These are phyloP conservation scores for Cryptococcus sp. DNA, from an alignment of 1,284 basidiomycete genomes.

Conservation along the genomic window DNA sequence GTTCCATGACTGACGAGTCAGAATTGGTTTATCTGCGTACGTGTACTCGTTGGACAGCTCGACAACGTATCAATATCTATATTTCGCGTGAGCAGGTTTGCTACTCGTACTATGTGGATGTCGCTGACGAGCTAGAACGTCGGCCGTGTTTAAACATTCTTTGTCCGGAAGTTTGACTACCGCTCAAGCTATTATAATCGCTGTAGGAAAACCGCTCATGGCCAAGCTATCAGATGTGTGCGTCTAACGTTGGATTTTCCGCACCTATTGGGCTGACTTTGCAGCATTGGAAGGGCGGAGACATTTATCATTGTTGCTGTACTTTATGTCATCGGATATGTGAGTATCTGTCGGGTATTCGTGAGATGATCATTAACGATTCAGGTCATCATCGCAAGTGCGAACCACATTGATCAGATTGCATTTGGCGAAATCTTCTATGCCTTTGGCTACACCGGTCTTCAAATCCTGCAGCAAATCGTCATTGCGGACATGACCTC, in stretches of 20 bases:
- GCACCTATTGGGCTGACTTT: slow-evolving; percentile 44
- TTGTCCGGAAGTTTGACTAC: slow-evolving; percentile 58
- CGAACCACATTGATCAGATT: slow-evolving; percentile 54
- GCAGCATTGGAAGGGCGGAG: slow-evolving; percentile 49
- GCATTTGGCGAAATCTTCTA: slow-evolving; percentile 54
- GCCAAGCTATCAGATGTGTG: slow-evolving; percentile 69
- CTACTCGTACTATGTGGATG: background rate
- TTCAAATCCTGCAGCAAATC: slow-evolving; percentile 68
- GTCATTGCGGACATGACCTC: slow-evolving; percentile 75
- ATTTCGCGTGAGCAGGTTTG: slow-evolving; percentile 49
- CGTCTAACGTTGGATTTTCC: slow-evolving; percentile 46
- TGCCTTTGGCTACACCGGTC: slow-evolving; percentile 51
- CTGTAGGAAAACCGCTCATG: slow-evolving; percentile 69
- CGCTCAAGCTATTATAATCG: slow-evolving; percentile 52
- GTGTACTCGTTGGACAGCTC: slow-evolving; percentile 66
- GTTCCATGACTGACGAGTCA: too few species aligned
- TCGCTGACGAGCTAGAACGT: slow-evolving; percentile 44
- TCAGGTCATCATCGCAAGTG: slow-evolving; percentile 65
- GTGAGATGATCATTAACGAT: slow-evolving; percentile 23
- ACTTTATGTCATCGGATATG: slow-evolving; percentile 51
- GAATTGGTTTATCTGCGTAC: slow-evolving; percentile 64
- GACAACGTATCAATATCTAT: slow-evolving; percentile 63
- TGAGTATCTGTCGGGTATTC: too few species aligned
- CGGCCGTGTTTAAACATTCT: slow-evolving; percentile 52
- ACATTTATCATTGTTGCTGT: slow-evolving; percentile 57